Conservation (phyloP, 169 alveolate species). For the Plasmodium inui region DNA sequence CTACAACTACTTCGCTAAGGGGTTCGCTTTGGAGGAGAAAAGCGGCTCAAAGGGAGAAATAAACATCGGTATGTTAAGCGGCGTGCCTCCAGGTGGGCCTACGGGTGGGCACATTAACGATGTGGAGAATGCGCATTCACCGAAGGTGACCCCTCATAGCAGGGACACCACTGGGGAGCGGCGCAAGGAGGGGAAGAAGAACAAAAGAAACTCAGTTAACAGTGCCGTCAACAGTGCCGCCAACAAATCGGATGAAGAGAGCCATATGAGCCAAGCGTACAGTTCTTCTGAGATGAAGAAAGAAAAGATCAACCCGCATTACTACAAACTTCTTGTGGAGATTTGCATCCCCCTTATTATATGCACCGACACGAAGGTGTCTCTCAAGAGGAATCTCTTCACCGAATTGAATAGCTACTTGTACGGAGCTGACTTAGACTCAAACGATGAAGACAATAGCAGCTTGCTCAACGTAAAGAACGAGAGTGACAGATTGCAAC, state of each 20-base stretch:
- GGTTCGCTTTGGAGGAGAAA: background rate
- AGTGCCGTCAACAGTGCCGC: background rate
- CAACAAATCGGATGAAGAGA: conserved; percentile 11
- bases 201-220: background rate
- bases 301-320: conserved; percentile 46
- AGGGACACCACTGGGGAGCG: background rate
- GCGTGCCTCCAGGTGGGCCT: background rate
- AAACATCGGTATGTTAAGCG: background rate
- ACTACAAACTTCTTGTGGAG: conserved; percentile 53
- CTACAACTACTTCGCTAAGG: background rate
- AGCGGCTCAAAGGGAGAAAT: background rate
- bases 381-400: conserved; percentile 19
- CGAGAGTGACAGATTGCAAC: conserved; percentile 17
- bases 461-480: background rate
- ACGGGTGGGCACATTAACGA: background rate
- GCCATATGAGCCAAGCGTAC: conserved; percentile 4
- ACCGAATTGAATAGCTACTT: conserved; percentile 19
- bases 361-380: conserved; percentile 54
- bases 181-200: background rate
- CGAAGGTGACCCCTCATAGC: background rate
- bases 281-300: conserved; percentile 15
- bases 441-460: background rate
- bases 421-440: background rate
- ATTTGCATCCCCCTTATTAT: conserved; percentile 62
- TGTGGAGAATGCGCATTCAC: background rate